These are phyloP conservation scores for Solioccasus polychromus DNA, from an alignment of 768 basidiomycete genomes.

Conservation along the genomic window DNA sequence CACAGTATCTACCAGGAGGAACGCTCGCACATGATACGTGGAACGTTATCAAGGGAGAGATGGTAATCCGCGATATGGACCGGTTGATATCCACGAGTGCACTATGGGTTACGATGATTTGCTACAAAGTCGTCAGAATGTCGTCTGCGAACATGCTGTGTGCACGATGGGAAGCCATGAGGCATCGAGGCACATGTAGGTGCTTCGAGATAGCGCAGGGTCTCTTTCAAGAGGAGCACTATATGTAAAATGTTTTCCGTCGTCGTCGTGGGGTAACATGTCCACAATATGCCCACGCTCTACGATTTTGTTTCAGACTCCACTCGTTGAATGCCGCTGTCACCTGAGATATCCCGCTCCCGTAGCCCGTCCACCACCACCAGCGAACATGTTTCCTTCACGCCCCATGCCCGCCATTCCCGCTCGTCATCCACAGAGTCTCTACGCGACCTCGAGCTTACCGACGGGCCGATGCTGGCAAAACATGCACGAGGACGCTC, in stretches of 20 bases:
- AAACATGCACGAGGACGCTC: constrained; percentile 43
- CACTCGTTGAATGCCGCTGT: constrained; percentile 19
- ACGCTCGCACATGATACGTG: constrained; percentile 5
- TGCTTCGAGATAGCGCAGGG: no score
- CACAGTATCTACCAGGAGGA: background rate
- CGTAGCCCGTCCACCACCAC: constrained; percentile 13
- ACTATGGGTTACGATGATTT: no score
- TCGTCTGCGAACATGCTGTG: background rate
- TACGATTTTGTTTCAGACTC: background rate
- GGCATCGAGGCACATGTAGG: background rate
- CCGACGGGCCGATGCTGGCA: constrained; percentile 52
- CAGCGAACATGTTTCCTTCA: constrained; percentile 9
- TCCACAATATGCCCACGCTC: no score
- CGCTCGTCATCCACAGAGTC: constrained; percentile 46
- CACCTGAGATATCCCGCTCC: constrained; percentile 19
- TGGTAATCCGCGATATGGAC: background rate
- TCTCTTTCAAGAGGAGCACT: no score
- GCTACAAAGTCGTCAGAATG: no score
- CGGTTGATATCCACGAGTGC: no score
- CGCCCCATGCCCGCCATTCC: constrained; percentile 5
- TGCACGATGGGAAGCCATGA: background rate
- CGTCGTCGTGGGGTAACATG: no score
- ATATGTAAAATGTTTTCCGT: no score
- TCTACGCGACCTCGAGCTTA: constrained; percentile 74
- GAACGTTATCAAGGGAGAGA: background rate